phyloP scores from a whole-genome alignment of 495 filamentous ascomycete genomes.

The Penicillium mononematosum region DNA sequence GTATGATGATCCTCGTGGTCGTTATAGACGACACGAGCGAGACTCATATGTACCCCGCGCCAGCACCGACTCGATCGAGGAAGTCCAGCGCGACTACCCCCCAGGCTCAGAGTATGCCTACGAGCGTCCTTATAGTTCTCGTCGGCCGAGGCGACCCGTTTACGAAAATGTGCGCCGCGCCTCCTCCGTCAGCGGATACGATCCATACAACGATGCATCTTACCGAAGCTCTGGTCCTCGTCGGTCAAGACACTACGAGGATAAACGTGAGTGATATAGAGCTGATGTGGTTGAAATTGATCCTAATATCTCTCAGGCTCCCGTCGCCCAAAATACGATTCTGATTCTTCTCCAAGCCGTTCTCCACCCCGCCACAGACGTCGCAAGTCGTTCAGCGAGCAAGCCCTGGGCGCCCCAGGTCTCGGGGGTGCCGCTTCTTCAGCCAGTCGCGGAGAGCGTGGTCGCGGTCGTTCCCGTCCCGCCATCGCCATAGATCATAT shows the following conservation, averaged over 20 bases:
- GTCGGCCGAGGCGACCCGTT: constrained; percentile 42
- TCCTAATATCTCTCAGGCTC: constrained; percentile 28
- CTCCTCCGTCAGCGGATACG: constrained; percentile 46
- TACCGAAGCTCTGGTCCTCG: constrained; percentile 56
- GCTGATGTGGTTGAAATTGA: background rate
- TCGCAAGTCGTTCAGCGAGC: constrained; percentile 72
- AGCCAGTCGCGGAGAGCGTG: constrained; percentile 19
- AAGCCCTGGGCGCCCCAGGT: constrained; percentile 63
- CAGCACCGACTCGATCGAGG: constrained; percentile 64
- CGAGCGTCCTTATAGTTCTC: constrained; percentile 49
- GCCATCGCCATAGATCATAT: constrained; percentile 52
- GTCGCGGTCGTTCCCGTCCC: constrained; percentile 43
- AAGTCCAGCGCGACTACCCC: constrained; percentile 66
- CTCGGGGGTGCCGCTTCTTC: constrained; percentile 54
- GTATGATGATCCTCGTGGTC: constrained; percentile 30
- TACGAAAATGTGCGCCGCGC: constrained; percentile 38
- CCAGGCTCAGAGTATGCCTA: constrained; percentile 48
- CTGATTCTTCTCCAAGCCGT: constrained; percentile 40
- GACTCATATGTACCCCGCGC: constrained; percentile 55
- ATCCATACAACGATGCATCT: constrained; percentile 52
- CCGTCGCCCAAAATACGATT: constrained; percentile 40
- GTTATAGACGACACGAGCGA: constrained; percentile 22
- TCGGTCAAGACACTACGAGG: constrained; percentile 54
- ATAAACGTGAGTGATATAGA: constrained; percentile 37
- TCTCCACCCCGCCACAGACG: constrained; percentile 48